Evolutionary conservation across 2,329 filamentous ascomycete species (phyloP), one percentile per base, ranked within the genome.

Genomic region (Aureobasidium sp.): DNA sequence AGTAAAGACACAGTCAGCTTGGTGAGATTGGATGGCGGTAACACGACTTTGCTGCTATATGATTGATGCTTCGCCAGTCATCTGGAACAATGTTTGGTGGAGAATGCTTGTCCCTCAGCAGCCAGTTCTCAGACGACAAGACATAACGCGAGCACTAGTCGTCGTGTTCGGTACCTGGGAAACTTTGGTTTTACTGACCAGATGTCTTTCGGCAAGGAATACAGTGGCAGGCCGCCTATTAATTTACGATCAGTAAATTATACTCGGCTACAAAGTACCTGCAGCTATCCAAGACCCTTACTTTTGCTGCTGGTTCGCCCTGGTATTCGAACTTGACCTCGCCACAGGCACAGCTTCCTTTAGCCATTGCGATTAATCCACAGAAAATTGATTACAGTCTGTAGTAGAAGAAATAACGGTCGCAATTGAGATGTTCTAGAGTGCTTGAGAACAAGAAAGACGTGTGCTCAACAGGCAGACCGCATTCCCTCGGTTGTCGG

Each of bases 271-370:
- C 3, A 4, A 41, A 5, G 5, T 13, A 12, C n/a, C 56, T 34
- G 51, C 9, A 39, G n/a, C 43, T 36, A 4, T 24, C 41, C n/a
- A 44, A 12, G 5, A 20, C 20, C 20, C 68, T 62, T 55, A 70
- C 68, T 17, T 68, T 67, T 12, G 63, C 67, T 12, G 51, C 55
- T 43, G 73, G 69, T 44, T 72, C 70, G 27, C 70, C 70, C 5
- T 68, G 65, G 52, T 72, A 71, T 59, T 73, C 67, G 62, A 74
- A 75, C 17, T 68, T 69, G 56, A 71, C 70, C n/a, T 72, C 70
- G 17, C 72, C 73, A 62, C 73, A 75, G 32, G 71, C 27, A 63
- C 71, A 73, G 37, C 67, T 68, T 64, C 71, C 71, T 63, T 70
- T 70, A 15, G 60, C 57, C 66, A 69, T 68, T 44, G 37, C 63